Base-by-base conservation (phyloP, 148 eudicot species). In the Fagopyrum homotropicum region DNA sequence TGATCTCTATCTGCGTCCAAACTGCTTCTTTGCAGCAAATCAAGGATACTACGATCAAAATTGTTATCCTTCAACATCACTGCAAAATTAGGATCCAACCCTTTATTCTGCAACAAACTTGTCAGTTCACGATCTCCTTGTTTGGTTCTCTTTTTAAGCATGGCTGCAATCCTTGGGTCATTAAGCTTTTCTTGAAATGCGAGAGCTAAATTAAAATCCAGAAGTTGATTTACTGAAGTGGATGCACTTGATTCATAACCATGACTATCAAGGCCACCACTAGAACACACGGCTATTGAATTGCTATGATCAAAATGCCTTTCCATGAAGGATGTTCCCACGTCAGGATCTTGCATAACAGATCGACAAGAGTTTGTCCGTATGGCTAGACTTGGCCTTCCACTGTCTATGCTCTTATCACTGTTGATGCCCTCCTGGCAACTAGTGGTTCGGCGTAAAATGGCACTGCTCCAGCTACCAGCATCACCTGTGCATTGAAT, bases 1-100 rank as follows among this genome's bases (percentile, higher is more conserved):
- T 90, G 97, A 82, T 92, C 97, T 83, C 99, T 89, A 89, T 95
- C 99, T 71, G 99, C 99, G 89, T 95, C 99, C 84, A 95, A 87
- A 88, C 99, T 95, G 83, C 99, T 90, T 84, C 99, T 89, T 79
- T 95, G 99, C 76, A 95, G 88, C 81, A 95, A 82, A 17, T 96
- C 97, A 55, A 95, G 90, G 81, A 95, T 92, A 78, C 87, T 88
- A 74, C 97, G 97, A 81, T 95, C 99, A 82, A 92, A 82, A 45
- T 90, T 93, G 83, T 87, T 90, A 78, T 95, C 99, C 81, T 92
- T 90, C 86, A 95, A 83, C 99, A 95, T 95, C 91, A 95, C 84
- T 52, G 94, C 97, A 85, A 95, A 95, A 87, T 95, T 95, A 57
- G 99, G 99, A 85, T 95, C 99, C 72, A 95, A 81, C 10, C 99